Evolutionary conservation across 768 basidiomycete genomes (phyloP).

Genomic region (Hericium erinaceus): DNA sequence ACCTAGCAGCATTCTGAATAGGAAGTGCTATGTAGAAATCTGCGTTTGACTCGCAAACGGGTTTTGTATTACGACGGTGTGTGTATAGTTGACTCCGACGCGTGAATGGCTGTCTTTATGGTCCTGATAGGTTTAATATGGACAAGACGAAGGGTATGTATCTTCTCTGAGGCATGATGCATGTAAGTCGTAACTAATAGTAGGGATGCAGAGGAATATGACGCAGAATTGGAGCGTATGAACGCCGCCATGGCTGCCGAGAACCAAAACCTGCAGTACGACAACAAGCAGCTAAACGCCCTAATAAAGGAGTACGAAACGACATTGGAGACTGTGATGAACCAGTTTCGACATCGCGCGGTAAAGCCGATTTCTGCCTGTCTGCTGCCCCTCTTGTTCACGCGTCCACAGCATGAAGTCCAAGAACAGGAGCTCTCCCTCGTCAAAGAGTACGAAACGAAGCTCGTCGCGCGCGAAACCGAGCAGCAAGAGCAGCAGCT

Average conservation of each 20-base stretch:
- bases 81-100: constrained; percentile 15
- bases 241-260: constrained; percentile 70
- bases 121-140: constrained; percentile 60
- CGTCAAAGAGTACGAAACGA: constrained; percentile 84
- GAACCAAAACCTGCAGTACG: constrained; percentile 78
- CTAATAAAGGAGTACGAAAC: constrained; percentile 96
- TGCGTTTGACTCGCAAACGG: constrained; percentile 82
- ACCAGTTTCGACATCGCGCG: constrained; percentile 80
- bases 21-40: constrained; percentile 44
- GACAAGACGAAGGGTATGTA: constrained; percentile 73
- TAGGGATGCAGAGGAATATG: constrained; percentile 67
- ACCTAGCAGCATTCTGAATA: neutral
- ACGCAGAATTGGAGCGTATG: constrained; percentile 84
- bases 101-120: neutral
- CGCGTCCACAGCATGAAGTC: constrained; percentile 64
- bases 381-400: neutral
- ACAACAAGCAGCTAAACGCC: constrained; percentile 89
- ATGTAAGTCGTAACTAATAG: neutral
- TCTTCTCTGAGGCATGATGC: too few species aligned
- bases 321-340: constrained; percentile 92
- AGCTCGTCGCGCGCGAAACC: constrained; percentile 69
- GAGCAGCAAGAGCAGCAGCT: constrained; percentile 52
- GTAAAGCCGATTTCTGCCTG: constrained; percentile 41
- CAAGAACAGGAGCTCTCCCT: constrained; percentile 88
- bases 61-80: constrained; percentile 81